Evolutionary conservation across 2,329 filamentous ascomycete species (phyloP), one percentile per base, ranked within the genome.

Genomic region (Nemania diffusa): DNA sequence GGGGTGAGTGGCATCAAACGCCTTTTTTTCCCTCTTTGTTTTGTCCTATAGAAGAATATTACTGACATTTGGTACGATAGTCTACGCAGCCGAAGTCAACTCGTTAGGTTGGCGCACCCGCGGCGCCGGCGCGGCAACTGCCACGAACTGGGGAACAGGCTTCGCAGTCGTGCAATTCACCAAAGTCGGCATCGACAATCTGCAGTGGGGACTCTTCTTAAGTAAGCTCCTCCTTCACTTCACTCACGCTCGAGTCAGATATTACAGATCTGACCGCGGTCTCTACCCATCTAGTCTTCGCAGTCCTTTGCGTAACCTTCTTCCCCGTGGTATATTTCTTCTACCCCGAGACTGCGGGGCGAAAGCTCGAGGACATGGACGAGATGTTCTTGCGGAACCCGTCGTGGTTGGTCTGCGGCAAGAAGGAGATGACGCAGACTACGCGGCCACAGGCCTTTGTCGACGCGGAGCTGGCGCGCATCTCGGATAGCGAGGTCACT

Each of bases 341-440:
- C 62, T 84, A 84, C 57, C 81, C 82, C 0, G 82, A 84, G 67
- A 84, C 82, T 0, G 77, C 81, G 70, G 69, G 72, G 62, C 80
- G 83, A 3, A 84, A 81, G 6, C 79, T 90, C 17, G 88, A 90
- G 75, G 83, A 85, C 51, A 84, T 85, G 73, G 82, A 85, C 67
- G 75, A 81, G 62, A 81, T 81, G 46, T 82, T 81, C 65, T 76
- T 76, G 40, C 72, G 73, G 37, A 73, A 76, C 48, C 74, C 74
- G 1, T 71, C 71, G 15, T 48, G 76, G 15, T 71, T 81, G 37
- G 79, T 81, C 15, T 80, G 74, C 34, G 72, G 75, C 27, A 77
- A 79, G 58, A 65, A 70, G 4, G 72, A 72, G 17, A 69, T 81
- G 57, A 81, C 78, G 3, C 75, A 81, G 57, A 78, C 78, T n/a